phyloP scores from a whole-genome alignment of 305 asterid genomes.

The Withania somnifera region DNA sequence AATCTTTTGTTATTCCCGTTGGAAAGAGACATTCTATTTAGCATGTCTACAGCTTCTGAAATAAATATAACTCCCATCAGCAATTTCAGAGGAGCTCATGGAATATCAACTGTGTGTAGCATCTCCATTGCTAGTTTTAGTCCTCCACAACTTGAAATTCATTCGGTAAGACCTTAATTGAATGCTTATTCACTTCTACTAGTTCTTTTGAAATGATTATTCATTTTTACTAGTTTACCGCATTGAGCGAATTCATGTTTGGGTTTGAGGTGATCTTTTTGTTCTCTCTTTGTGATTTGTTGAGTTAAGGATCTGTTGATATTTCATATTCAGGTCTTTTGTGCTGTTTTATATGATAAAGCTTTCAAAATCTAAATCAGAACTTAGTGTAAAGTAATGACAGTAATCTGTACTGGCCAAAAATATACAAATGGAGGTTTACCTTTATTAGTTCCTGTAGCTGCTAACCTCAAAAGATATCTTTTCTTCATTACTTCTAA shows the following conservation, averaged over 20 bases:
- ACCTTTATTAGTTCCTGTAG: not conserved
- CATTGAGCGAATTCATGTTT: not conserved
- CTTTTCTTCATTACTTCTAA: not conserved
- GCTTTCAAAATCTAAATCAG: not conserved
- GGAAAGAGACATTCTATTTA: conserved; percentile 33
- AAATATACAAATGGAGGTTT: not conserved
- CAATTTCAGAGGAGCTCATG: conserved; percentile 91
- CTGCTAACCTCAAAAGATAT: not conserved
- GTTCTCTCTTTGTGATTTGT: not conserved
- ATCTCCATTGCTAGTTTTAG: conserved; percentile 37
- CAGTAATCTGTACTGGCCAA: not conserved
- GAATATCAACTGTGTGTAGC: conserved; percentile 86
- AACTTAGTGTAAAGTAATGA: not conserved
- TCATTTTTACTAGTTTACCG: not conserved
- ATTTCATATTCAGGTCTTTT: not conserved
- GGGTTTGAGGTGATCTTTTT: conserved; percentile 1
- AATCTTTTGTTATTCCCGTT: conserved; percentile 64
- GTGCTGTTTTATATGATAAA: not conserved
- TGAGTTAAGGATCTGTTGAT: not conserved
- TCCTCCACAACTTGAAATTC: conserved; percentile 54
- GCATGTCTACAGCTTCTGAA: conserved; percentile 32
- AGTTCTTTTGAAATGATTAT: not conserved
- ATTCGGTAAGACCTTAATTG: conserved; percentile 56
- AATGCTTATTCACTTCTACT: conserved; percentile 1
- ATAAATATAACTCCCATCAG: conserved; percentile 34